These are phyloP conservation scores for Pleodorina starrii DNA, from an alignment of 139 green algal genomes.

Conservation along the genomic window DNA sequence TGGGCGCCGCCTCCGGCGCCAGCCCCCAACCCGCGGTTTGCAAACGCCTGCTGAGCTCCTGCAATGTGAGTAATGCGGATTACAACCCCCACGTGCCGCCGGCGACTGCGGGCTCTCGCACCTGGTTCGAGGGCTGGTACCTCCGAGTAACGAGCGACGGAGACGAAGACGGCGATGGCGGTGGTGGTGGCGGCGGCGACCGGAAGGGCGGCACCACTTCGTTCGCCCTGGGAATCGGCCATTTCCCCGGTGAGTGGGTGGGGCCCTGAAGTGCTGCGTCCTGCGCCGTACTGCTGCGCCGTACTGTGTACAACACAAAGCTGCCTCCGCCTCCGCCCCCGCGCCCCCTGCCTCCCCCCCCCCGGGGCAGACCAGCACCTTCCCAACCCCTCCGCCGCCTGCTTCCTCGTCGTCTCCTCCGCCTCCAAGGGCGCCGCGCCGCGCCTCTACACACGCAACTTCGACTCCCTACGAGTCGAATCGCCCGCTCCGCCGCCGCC, in stretches of 20 bases:
- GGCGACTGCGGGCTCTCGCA: not conserved
- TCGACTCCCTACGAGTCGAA: not conserved
- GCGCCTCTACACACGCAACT: not conserved
- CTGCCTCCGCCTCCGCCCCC: not conserved
- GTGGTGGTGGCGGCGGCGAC: too few species aligned
- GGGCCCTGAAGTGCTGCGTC: too few species aligned
- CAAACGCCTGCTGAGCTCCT: too few species aligned
- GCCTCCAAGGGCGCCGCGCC: not conserved
- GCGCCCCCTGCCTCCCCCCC: too few species aligned
- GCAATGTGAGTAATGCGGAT: not conserved
- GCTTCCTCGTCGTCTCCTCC: not conserved
- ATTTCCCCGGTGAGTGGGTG: constrained; percentile 26
- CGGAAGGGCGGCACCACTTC: not conserved
- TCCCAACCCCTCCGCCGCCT: not conserved
- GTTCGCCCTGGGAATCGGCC: constrained; percentile 2
- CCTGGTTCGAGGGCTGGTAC: constrained; percentile 38
- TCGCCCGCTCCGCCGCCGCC: not conserved
- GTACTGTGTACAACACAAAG: too few species aligned
- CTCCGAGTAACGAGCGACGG: not conserved
- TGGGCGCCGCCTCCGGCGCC: too few species aligned
- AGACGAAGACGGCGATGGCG: too few species aligned
- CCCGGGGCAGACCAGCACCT: not conserved
- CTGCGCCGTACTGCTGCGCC: too few species aligned
- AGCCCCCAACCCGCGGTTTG: too few species aligned
- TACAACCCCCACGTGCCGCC: constrained; percentile 6